Conservation (phyloP, 495 filamentous ascomycete genomes). For the Aspergillus hancockii region DNA sequence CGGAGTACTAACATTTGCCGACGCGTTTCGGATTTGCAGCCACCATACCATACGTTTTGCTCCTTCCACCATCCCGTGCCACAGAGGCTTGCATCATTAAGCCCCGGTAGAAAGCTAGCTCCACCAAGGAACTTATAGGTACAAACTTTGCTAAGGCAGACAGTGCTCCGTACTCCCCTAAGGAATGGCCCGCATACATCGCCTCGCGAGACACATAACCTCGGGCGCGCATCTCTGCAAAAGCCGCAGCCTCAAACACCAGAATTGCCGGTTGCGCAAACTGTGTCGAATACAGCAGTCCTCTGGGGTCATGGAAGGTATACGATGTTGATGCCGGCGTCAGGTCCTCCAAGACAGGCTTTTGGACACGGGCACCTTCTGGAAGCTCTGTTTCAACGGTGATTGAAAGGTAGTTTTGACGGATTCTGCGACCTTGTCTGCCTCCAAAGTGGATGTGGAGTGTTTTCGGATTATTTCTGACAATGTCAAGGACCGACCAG, state of each 20-base stretch:
- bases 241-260: conserved; percentile 37
- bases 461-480: conserved; percentile 39
- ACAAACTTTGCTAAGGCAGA: conserved; percentile 29
- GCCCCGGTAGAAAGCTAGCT: conserved; percentile 45
- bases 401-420: conserved; percentile 38
- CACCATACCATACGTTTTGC: conserved; percentile 39
- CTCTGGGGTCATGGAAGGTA: conserved; percentile 32
- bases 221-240: conserved; percentile 30
- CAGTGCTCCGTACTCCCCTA: conserved; percentile 43
- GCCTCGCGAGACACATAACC: conserved; percentile 29
- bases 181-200: conserved; percentile 43
- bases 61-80: conserved; percentile 28
- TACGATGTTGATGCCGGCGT: conserved; percentile 26
- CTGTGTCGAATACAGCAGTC: conserved; percentile 41
- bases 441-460: conserved; percentile 46
- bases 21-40: conserved; percentile 42
- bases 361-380: conserved; percentile 13
- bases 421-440: conserved; percentile 30
- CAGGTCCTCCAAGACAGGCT: conserved; percentile 26
- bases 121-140: conserved; percentile 26
- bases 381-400: conserved; percentile 17
- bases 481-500: conserved; percentile 39
- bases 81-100: conserved; percentile 42
- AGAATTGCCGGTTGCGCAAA: conserved; percentile 45
- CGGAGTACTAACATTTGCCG: conserved; percentile 22